Base-by-base conservation (phyloP, 148 eudicot species). In the Heliamphora exappendiculata region DNA sequence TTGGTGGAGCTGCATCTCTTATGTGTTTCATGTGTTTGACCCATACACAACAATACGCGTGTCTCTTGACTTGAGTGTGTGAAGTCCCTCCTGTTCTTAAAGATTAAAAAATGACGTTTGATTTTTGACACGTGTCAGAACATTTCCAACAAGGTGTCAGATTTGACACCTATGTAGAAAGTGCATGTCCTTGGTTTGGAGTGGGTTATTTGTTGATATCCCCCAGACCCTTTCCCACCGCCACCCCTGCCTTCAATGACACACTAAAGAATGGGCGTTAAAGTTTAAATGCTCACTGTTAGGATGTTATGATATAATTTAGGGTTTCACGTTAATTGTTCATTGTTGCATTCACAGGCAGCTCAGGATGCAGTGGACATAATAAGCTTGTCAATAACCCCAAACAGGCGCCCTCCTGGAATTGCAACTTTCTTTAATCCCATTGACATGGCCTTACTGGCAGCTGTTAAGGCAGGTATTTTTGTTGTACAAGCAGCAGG, bases 401-500 rank as follows among this genome's bases (percentile, higher is more conserved):
- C 99, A 74, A 96, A 96, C 73, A 86, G 98, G 75, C 99, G 99
- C 22, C 99, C 99, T 77, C 99, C 98, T 6, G 99, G 99, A 70
- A 87, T 93, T 62, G 99, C 99, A 33, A 93, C 97, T 11, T 96
- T 88, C 78, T 93, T 96, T 76, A 96, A 96, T 78, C 99, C 99
- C 41, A 93, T 96, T 84, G 99, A 96, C 80, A 93, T 96, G 99
- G 97, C 99, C 14, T 80, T 96, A 54, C 76, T 96, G 62, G 88
- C 97, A 42, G 99, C 99, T 67, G 88, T 85, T 28, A 96, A 91
- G 79, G 85, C 90, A 74, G 97, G 98, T 68, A 90, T 96, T 17
- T 96, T 96, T 88, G 98, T 89, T 12, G 94, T 96, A 62, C 99
- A 96, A 82, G 99, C 99, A 74, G 98, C 99, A 33, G 99, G 99